Evolutionary conservation across 768 basidiomycete genomes (phyloP).

Genomic region (Cystofilobasidium bisporidii): DNA sequence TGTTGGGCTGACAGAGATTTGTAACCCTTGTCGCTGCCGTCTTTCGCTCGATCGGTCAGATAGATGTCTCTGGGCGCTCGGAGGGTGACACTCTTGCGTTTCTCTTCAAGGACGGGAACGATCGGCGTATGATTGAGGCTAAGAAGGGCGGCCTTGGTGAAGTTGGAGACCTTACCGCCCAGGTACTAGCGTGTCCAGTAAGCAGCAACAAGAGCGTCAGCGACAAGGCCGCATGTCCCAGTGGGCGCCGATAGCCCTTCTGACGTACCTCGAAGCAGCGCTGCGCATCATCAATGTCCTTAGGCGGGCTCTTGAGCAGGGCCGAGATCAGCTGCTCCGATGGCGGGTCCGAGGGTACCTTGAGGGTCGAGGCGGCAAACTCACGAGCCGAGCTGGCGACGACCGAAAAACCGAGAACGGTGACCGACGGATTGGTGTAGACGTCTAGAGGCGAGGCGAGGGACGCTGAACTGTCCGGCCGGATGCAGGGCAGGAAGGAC

Average conservation of each 20-base stretch:
- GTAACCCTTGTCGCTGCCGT: conserved; percentile 9
- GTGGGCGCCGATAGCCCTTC: not conserved
- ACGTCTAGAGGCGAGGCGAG: conserved; percentile 63
- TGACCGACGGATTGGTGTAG: conserved; percentile 58
- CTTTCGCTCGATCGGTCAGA: conserved; percentile 25
- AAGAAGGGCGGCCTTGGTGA: conserved; percentile 44
- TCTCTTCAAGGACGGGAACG: conserved; percentile 49
- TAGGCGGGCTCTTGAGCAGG: conserved; percentile 54
- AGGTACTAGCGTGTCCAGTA: conserved; percentile 29
- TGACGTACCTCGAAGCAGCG: conserved; percentile 58
- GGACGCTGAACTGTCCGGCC: conserved; percentile 45
- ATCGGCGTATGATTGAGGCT: conserved; percentile 53
- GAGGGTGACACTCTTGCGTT: not conserved
- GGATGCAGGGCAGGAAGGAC: conserved; percentile 68
- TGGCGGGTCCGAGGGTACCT: conserved; percentile 61
- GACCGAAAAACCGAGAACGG: conserved; percentile 64
- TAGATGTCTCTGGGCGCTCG: conserved; percentile 34
- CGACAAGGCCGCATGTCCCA: conserved; percentile 6
- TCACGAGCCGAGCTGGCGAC: conserved; percentile 43
- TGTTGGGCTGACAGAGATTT: no score
- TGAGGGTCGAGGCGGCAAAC: conserved; percentile 51
- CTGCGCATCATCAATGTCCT: conserved; percentile 49
- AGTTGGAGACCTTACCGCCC: conserved; percentile 47
- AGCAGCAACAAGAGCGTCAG: no score
- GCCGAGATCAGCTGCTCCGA: conserved; percentile 52